These are phyloP conservation scores for Yamadazyma scolyti DNA, from an alignment of 805 yeast genomes.

Conservation along the genomic window DNA sequence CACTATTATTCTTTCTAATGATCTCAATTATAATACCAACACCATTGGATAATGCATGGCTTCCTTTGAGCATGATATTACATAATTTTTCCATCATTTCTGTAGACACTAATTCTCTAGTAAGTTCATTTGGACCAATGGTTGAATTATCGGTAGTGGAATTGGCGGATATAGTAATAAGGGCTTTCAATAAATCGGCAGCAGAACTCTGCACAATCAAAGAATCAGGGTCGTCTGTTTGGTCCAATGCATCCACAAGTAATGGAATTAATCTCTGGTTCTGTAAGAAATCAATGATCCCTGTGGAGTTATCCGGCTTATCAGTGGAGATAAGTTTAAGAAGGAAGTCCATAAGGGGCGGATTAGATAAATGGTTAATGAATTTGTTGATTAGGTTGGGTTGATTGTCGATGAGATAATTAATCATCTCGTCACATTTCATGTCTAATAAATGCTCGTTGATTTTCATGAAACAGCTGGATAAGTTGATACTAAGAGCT, in stretches of 20 bases:
- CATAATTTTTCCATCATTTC: constrained; percentile 34
- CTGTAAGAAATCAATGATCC: constrained; percentile 43
- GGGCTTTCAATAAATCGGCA: constrained; percentile 43
- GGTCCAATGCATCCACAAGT: constrained; percentile 32
- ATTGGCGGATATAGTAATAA: constrained; percentile 44
- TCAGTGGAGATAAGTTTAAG: constrained; percentile 43
- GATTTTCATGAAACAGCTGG: constrained; percentile 88
- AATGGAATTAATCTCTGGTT: constrained; percentile 33
- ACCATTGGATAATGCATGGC: constrained; percentile 44
- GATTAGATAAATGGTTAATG: constrained; percentile 41
- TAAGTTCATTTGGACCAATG: constrained; percentile 45
- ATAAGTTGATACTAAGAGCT: constrained; percentile 69
- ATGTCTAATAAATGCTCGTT: constrained; percentile 60
- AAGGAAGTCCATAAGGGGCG: constrained; percentile 45
- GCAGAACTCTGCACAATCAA: constrained; percentile 38
- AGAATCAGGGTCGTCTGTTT: constrained; percentile 8
- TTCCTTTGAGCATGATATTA: constrained; percentile 41
- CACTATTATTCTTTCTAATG: constrained; percentile 43
- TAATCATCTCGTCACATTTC: constrained; percentile 47
- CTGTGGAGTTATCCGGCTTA: constrained; percentile 45
- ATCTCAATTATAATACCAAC: constrained; percentile 47
- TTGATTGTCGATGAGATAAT: constrained; percentile 41
- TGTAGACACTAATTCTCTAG: constrained; percentile 39
- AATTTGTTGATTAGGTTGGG: constrained; percentile 38
- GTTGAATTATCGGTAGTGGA: constrained; percentile 44